Evolutionary conservation across 495 filamentous ascomycete species (phyloP), one percentile per base, ranked within the genome.

Genomic region (Neurospora sp.): DNA sequence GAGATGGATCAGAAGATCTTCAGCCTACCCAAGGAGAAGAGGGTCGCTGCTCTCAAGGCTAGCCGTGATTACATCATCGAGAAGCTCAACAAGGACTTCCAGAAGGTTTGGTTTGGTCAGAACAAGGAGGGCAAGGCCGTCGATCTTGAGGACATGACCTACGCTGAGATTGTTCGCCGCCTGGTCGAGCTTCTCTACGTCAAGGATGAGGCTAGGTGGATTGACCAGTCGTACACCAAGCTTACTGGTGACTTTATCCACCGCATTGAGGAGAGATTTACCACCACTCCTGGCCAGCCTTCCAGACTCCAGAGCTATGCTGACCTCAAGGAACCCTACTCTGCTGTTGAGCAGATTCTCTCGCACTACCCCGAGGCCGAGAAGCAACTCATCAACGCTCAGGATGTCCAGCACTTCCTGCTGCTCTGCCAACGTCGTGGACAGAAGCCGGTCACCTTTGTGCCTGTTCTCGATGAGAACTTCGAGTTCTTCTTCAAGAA

Each of bases 401-500:
- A 98, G 79, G 96, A 99, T 82, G 92, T 96, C 39, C 95, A 99
- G 81, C 92, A 98, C 80, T 98, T 99, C 85, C 83, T 98, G 71
- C 84, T 94, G 7, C 89, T 99, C n/a, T 98, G 94, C 85, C 90
- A 94, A 80, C 91, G 94, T 7, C 92, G 91, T 42, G 92, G 92
- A 20, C 96, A 99, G 85, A 99, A 99, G 85, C 96, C 96, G 1
- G 92, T 96, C 18, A 95, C 95, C 4, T 99, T 99, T 78, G 94
- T 99, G 69, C 96, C 96, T 14, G 86, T 90, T 5, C 86, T 99
- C 39, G 96, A 99, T 80, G 95, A 97, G 71, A 95, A 92, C 75
- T 98, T 99, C 69, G 96, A 98, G 80, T 96, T 94, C 81, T 99
- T 91, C 85, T 98, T 99, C 90, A 99, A 99, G 90, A 99, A 99